These are phyloP conservation scores for Styphnolobium japonicum DNA, from an alignment of 306 rosid genomes.

Conservation along the genomic window DNA sequence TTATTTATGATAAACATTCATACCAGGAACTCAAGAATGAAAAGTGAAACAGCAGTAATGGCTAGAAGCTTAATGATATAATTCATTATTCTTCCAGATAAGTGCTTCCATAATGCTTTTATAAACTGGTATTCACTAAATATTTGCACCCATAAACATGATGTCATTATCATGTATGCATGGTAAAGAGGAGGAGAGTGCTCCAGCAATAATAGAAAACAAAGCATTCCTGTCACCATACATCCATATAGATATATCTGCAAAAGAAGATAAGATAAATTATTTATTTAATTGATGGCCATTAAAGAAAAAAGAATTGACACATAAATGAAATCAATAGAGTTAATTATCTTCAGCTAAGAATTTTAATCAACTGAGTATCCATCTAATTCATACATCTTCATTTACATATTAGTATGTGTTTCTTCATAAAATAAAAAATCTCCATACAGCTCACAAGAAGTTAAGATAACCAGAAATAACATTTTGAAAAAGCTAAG, in stretches of 20 bases:
- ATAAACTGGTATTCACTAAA: conserved; percentile 66
- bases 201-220: conserved; percentile 62
- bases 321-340: not conserved
- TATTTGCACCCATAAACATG: conserved; percentile 74
- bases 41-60: conserved; percentile 50
- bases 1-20: conserved; percentile 17
- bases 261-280: conserved; percentile 27
- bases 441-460: conserved; percentile 3
- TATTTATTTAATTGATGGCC: not conserved
- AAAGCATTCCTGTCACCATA: conserved; percentile 51
- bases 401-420: not conserved
- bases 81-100: conserved; percentile 55
- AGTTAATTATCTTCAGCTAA: not conserved
- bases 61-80: conserved; percentile 52
- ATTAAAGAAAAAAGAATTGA: not conserved
- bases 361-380: conserved; percentile 19
- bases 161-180: conserved; percentile 70
- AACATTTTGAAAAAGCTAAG: conserved; percentile 34
- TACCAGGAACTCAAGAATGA: conserved; percentile 84
- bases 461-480: conserved; percentile 6
- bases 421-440: conserved; percentile 6
- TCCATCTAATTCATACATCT: not conserved
- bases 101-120: conserved; percentile 63
- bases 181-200: conserved; percentile 90
- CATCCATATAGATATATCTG: conserved; percentile 72